Percentiles rank a stretch among this genome's conserved stretches.
phyloP scores from a whole-genome alignment of 805 yeast species.

The Priceomyces medius region DNA sequence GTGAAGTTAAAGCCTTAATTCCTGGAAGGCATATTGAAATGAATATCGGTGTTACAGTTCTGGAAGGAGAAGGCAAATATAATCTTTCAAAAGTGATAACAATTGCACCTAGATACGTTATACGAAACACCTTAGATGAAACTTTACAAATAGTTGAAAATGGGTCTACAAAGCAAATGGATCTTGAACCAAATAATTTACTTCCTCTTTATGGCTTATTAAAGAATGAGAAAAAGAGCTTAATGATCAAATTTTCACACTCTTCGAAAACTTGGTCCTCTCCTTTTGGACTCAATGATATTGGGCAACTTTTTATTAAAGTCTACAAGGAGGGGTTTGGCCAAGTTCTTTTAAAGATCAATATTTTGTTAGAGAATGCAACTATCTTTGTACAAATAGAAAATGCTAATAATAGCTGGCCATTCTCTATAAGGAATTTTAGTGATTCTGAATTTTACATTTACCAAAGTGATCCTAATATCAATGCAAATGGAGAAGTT shows the following conservation, averaged over 20 bases:
- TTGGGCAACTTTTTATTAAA: conserved; percentile 79
- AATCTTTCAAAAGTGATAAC: conserved; percentile 73
- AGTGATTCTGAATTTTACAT: conserved; percentile 83
- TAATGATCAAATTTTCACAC: conserved; percentile 58
- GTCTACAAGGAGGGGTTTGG: conserved; percentile 62
- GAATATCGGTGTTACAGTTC: conserved; percentile 69
- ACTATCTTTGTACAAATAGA: conserved; percentile 74
- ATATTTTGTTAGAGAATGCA: conserved; percentile 74
- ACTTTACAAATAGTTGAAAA: conserved; percentile 63
- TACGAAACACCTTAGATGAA: conserved; percentile 60
- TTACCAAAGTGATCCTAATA: conserved; percentile 78
- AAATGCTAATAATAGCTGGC: conserved; percentile 83
- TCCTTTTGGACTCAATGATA: conserved; percentile 78
- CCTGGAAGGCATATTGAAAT: conserved; percentile 57
- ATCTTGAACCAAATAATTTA: conserved; percentile 47
- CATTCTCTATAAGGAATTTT: conserved; percentile 86
- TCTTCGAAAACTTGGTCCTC: conserved; percentile 74
- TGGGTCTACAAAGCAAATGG: conserved; percentile 55
- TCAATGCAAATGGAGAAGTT: conserved; percentile 61
- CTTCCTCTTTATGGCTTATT: conserved; percentile 67
- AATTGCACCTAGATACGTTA: conserved; percentile 77
- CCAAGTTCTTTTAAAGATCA: conserved; percentile 69
- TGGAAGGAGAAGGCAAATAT: conserved; percentile 86
- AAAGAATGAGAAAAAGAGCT: conserved; percentile 54
- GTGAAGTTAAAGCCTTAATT: conserved; percentile 50